These are phyloP conservation scores for Sarcocystis neurona DNA, from an alignment of 169 alveolate genomes.

Conservation along the genomic window DNA sequence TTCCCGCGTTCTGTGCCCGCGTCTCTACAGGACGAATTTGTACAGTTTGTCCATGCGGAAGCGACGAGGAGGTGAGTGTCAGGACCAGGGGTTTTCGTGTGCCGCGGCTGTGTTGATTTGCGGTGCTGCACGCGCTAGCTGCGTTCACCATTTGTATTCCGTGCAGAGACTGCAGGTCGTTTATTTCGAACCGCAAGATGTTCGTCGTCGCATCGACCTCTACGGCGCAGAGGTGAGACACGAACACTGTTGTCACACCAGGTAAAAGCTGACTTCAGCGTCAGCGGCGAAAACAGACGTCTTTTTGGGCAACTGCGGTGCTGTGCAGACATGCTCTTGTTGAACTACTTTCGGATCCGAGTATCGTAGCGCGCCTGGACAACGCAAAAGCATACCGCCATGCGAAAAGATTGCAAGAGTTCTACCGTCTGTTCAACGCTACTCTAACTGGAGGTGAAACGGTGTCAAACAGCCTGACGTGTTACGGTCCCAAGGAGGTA, in stretches of 20 bases:
- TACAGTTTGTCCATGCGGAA: constrained; percentile 1
- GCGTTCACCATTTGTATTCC: background rate
- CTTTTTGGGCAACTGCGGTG: background rate
- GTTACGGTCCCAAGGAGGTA: constrained; percentile 51
- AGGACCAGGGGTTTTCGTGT: background rate
- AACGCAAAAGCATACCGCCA: constrained; percentile 43
- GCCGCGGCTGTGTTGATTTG: background rate
- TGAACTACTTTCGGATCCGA: constrained; percentile 29
- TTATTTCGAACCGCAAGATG: background rate
- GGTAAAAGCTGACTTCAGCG: background rate
- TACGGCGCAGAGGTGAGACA: background rate
- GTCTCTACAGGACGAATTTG: constrained; percentile 3
- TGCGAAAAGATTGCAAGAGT: constrained; percentile 37
- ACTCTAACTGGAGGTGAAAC: constrained; percentile 39
- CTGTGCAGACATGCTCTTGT: constrained; percentile 30
- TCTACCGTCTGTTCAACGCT: constrained; percentile 42
- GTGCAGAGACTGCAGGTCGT: background rate
- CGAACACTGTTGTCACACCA: background rate
- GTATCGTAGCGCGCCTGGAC: constrained; percentile 3
- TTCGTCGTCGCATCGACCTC: constrained; percentile 16
- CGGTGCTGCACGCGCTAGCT: background rate
- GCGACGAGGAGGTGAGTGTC: constrained; percentile 9
- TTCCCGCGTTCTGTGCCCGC: too few species aligned
- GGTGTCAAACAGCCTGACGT: constrained; percentile 16
- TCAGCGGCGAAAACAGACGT: background rate